Percentiles rank a stretch among this genome's conserved stretches.
Conservation (phyloP, 257 asterid species). For the Plantago elongata region DNA sequence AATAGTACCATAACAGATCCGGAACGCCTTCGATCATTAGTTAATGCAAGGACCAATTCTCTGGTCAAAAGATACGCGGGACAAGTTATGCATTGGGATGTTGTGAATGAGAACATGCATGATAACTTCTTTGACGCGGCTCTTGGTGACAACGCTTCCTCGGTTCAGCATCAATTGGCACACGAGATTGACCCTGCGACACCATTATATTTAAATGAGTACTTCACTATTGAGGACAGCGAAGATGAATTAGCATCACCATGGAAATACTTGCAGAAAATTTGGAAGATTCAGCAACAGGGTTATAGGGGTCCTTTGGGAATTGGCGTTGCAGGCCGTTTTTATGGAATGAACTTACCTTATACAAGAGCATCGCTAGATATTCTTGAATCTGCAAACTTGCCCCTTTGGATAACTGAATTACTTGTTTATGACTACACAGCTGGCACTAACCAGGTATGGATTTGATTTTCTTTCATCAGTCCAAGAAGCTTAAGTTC, state of each 20-base stretch:
- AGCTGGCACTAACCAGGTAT: conserved; percentile 31
- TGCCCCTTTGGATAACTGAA: conserved; percentile 38
- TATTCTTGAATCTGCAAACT: conserved; percentile 14
- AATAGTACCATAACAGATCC: conserved; percentile 6
- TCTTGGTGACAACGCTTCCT: conserved; percentile 8
- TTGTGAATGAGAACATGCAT: conserved; percentile 32
- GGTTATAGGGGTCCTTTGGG: conserved; percentile 25
- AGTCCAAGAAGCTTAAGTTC: too few relatives aligned
- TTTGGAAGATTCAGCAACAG: conserved; percentile 8
- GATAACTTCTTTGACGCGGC: conserved; percentile 6
- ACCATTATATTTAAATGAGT: conserved; percentile 30
- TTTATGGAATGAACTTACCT: conserved; percentile 17
- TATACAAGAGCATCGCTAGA: conserved; percentile 31
- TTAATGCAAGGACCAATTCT: conserved; percentile 10
- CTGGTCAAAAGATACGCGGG: conserved; percentile 21
- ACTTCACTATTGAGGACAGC: conserved; percentile 22
- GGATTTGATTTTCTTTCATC: neutral
- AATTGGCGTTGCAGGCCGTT: conserved; percentile 29
- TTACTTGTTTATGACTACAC: conserved; percentile 8
- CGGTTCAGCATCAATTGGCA: conserved; percentile 11
- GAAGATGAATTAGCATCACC: conserved; percentile 18
- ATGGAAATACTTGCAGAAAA: conserved; percentile 25
- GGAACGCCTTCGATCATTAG: neutral
- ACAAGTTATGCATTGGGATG: conserved; percentile 38
- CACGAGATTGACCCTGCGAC: conserved; percentile 24